Evolutionary conservation across 1,284 basidiomycete species (phyloP).

Genomic region (Irpex sp.): DNA sequence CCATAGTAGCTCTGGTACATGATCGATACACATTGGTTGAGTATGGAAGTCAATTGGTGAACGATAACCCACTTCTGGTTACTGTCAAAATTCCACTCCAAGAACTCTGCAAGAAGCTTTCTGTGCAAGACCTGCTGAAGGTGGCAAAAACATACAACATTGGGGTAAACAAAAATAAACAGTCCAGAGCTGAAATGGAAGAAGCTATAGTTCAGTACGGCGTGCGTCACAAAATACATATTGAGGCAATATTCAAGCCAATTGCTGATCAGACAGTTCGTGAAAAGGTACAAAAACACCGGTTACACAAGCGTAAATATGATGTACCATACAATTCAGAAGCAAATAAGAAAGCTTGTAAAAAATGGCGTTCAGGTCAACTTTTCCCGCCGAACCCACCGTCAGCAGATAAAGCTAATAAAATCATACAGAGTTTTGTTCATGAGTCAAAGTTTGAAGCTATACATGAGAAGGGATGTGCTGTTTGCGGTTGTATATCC

Average conservation of each 20-base stretch:
- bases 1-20: neutral
- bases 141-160: neutral
- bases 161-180: neutral
- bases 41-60: neutral
- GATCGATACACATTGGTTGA: neutral
- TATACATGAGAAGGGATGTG: slow-evolving; percentile 10
- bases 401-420: neutral
- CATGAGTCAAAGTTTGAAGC: slow-evolving; percentile 2
- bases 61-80: neutral
- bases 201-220: neutral
- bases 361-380: neutral
- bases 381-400: neutral
- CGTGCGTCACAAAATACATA: too few relatives aligned
- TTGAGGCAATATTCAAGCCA: too few relatives aligned
- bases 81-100: neutral
- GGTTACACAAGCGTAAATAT: too few relatives aligned
- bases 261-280: too few relatives aligned
- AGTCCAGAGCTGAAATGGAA: neutral
- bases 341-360: neutral
- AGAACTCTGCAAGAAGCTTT: neutral
- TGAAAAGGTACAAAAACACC: too few relatives aligned
- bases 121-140: too few relatives aligned
- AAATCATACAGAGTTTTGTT: neutral
- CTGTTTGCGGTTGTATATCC: slow-evolving; percentile 9
- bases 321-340: neutral